Conservation (phyloP, 257 asterid species). For the Jasminum sambac region DNA sequence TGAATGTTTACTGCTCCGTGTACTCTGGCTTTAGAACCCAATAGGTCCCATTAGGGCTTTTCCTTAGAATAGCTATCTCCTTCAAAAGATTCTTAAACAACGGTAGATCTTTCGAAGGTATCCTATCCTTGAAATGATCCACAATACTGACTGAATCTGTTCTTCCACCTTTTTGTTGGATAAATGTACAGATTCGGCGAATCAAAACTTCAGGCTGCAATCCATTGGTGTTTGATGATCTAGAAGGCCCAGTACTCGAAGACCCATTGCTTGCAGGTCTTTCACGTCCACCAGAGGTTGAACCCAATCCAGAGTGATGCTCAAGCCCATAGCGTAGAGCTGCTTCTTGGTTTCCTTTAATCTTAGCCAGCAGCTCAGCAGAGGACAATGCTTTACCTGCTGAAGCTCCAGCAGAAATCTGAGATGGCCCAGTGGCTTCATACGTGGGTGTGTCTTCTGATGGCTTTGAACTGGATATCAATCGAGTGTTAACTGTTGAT, state of each 20-base stretch:
- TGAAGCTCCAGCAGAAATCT: conserved; percentile 67
- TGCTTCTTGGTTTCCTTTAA: conserved; percentile 60
- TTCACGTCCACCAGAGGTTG: conserved; percentile 40
- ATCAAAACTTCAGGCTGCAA: conserved; percentile 82
- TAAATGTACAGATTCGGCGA: conserved; percentile 84
- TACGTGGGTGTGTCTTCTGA: conserved; percentile 33
- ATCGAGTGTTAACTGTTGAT: conserved; percentile 56
- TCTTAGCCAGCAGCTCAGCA: conserved; percentile 68
- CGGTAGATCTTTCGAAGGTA: conserved; percentile 82
- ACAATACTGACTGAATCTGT: conserved; percentile 75
- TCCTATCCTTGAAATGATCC: conserved; percentile 65
- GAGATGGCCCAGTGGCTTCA: conserved; percentile 35
- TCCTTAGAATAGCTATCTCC: conserved; percentile 87
- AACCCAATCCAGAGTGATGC: conserved; percentile 58
- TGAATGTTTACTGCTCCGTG: conserved; percentile 39
- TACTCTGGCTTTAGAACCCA: conserved; percentile 86
- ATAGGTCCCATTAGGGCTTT: conserved; percentile 53
- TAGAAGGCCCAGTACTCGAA: conserved; percentile 33
- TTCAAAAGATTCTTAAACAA: conserved; percentile 82
- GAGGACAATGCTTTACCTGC: conserved; percentile 89
- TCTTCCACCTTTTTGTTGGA: conserved; percentile 75
- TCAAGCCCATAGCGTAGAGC: conserved; percentile 74
- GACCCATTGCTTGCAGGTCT: conserved; percentile 32
- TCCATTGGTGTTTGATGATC: conserved; percentile 33
- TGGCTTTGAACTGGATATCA: conserved; percentile 44